Percentiles rank a stretch among this genome's conserved stretches.
Evolutionary conservation across 202 grass and related monocot species (phyloP).

Genomic region (Zizania palustris): DNA sequence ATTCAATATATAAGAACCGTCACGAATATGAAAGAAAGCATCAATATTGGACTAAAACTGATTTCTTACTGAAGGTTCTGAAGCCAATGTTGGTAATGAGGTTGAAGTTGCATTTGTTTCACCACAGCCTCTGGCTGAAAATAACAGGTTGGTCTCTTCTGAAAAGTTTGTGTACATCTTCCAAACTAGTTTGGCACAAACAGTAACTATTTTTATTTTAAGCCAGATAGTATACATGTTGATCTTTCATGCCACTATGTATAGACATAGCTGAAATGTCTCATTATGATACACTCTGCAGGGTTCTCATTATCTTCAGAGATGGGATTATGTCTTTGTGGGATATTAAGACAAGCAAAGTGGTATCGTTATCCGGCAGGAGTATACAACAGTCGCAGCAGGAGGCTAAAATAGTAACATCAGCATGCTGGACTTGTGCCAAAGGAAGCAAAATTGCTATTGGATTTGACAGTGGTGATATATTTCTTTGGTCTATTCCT

Average conservation of each 20-base stretch:
- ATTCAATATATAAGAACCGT: not conserved
- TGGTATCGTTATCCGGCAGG: slow-evolving; percentile 62
- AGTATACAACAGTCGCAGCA: slow-evolving; percentile 56
- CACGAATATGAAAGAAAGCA: not conserved
- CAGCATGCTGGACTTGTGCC: slow-evolving; percentile 75
- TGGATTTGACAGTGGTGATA: slow-evolving; percentile 75
- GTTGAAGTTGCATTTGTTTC: slow-evolving; percentile 54
- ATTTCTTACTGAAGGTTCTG: slow-evolving; percentile 43
- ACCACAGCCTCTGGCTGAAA: slow-evolving; percentile 72
- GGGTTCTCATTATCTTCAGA: slow-evolving; percentile 85
- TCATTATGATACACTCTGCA: slow-evolving; percentile 46
- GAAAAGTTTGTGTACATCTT: slow-evolving; percentile 4
- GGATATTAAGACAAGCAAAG: slow-evolving; percentile 88
- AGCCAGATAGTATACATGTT: not conserved
- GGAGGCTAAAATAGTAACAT: slow-evolving; percentile 67
- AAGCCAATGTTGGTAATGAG: slow-evolving; percentile 40
- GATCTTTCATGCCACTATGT: slow-evolving; percentile 1
- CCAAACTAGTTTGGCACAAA: not conserved
- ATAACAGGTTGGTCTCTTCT: slow-evolving; percentile 56
- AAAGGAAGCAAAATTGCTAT: slow-evolving; percentile 87
- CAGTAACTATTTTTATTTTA: slow-evolving; percentile 9
- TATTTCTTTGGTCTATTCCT: slow-evolving; percentile 81
- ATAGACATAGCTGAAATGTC: slow-evolving; percentile 22
- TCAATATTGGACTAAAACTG: not conserved
- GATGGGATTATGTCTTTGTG: slow-evolving; percentile 82